These are phyloP conservation scores for Cercospora zeina DNA, from an alignment of 2,329 filamentous ascomycete species.

Conservation along the genomic window DNA sequence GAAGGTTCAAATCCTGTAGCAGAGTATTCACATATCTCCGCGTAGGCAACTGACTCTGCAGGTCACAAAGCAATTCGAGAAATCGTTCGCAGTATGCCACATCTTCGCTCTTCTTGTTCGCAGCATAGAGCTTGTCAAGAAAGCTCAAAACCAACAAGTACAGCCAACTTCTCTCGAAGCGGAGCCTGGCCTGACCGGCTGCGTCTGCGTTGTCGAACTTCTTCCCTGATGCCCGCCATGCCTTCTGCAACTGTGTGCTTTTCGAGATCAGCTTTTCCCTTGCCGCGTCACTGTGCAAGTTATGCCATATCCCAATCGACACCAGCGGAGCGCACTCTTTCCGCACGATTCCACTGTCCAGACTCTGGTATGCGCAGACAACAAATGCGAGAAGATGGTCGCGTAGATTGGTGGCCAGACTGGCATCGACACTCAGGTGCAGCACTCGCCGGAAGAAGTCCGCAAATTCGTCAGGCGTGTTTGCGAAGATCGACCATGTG, in stretches of 20 bases:
- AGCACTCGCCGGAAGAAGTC: constrained; percentile 84
- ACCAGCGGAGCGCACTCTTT: constrained; percentile 97
- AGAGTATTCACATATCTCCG: constrained; percentile 89
- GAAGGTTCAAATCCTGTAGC: constrained; percentile 78
- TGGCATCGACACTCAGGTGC: constrained; percentile 69
- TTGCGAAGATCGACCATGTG: constrained; percentile 81
- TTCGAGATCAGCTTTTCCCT: constrained; percentile 73
- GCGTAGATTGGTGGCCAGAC: constrained; percentile 53
- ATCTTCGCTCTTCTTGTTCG: constrained; percentile 52
- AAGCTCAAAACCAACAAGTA: constrained; percentile 85
- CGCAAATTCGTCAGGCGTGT: constrained; percentile 79
- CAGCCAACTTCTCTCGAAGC: constrained; percentile 92
- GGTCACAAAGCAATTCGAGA: constrained; percentile 81
- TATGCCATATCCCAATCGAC: constrained; percentile 94
- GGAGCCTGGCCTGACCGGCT: constrained; percentile 70
- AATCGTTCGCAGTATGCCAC: constrained; percentile 89
- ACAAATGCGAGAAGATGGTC: constrained; percentile 87
- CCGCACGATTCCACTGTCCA: constrained; percentile 83
- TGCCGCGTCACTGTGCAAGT: constrained; percentile 74
- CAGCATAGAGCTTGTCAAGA: constrained; percentile 66
- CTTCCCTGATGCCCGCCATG: constrained; percentile 85
- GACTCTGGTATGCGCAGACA: constrained; percentile 87
- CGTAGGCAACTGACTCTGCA: constrained; percentile 91
- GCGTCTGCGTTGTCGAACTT: constrained; percentile 86
- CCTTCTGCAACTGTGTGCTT: constrained; percentile 74